These are phyloP conservation scores for Penicillium desertorum DNA, from an alignment of 495 filamentous ascomycete species.

Conservation along the genomic window DNA sequence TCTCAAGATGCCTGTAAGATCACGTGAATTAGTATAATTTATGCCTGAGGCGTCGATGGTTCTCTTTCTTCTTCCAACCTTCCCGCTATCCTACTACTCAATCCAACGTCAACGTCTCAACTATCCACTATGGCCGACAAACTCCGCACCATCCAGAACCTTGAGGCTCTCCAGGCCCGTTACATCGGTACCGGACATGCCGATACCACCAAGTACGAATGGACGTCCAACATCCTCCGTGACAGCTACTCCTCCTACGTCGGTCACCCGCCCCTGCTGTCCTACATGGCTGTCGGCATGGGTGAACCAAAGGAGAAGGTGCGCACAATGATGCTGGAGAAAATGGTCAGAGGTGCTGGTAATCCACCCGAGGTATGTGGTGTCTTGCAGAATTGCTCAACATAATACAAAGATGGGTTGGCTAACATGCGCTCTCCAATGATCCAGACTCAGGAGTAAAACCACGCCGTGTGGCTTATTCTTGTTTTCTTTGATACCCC, in stretches of 20 bases:
- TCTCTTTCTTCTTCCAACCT: conserved; percentile 6
- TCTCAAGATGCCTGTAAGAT: neutral
- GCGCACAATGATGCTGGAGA: conserved; percentile 74
- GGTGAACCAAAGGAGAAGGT: conserved; percentile 81
- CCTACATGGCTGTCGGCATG: conserved; percentile 87
- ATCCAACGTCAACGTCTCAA: neutral
- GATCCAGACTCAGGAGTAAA: conserved; percentile 29
- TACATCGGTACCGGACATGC: conserved; percentile 97
- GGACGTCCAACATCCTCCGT: conserved; percentile 86
- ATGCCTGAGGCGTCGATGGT: neutral
- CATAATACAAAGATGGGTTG: neutral
- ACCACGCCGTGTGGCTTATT: neutral
- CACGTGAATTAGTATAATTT: neutral
- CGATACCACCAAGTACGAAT: conserved; percentile 96
- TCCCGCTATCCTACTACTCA: neutral
- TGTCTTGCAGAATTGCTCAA: neutral
- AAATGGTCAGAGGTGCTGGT: conserved; percentile 90
- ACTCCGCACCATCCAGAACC: conserved; percentile 93
- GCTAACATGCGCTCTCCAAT: conserved; percentile 14
- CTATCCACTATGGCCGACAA: conserved; percentile 76
- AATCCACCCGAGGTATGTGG: conserved; percentile 67
- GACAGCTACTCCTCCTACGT: conserved; percentile 81
- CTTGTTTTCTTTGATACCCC: conserved; percentile 6
- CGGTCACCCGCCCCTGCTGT: conserved; percentile 83
- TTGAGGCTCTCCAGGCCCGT: conserved; percentile 90